Percentiles rank a stretch among this genome's conserved stretches.
phyloP scores from a whole-genome alignment of 305 asterid species.

The Rubia balearica region DNA sequence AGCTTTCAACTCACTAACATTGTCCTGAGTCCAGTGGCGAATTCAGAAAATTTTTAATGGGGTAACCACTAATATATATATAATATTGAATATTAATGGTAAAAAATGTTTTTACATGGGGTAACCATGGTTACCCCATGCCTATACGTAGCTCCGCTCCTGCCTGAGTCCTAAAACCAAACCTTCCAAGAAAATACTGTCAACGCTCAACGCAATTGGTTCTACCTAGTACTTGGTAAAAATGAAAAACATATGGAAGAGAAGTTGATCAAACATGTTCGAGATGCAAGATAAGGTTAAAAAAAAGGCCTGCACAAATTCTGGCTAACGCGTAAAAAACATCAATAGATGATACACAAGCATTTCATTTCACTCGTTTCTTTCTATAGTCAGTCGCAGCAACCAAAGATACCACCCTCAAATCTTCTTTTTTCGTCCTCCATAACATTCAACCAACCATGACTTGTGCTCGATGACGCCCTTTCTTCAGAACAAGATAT shows the following conservation, averaged over 20 bases:
- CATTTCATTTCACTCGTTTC: conserved; percentile 9
- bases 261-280: neutral
- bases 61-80: too few relatives aligned
- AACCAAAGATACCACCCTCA: conserved; percentile 10
- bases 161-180: conserved; percentile 11
- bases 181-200: neutral
- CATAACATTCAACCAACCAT: neutral
- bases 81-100: too few relatives aligned
- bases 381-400: conserved; percentile 13
- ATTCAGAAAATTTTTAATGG: too few relatives aligned
- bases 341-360: conserved; percentile 17
- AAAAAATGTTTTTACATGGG: too few relatives aligned
- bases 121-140: too few relatives aligned
- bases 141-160: too few relatives aligned
- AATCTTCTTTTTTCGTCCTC: neutral
- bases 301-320: conserved; percentile 13
- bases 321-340: conserved; percentile 6
- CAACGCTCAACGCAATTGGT: conserved; percentile 5
- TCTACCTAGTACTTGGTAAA: conserved; percentile 4
- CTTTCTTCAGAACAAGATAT: conserved; percentile 3
- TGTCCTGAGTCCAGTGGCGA: conserved; percentile 11
- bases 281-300: conserved; percentile 1
- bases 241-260: neutral
- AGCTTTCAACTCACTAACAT: conserved; percentile 8
- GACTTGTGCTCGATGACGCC: neutral